Conservation (phyloP, 2,329 filamentous ascomycete genomes). For the Acarospora socialis region DNA sequence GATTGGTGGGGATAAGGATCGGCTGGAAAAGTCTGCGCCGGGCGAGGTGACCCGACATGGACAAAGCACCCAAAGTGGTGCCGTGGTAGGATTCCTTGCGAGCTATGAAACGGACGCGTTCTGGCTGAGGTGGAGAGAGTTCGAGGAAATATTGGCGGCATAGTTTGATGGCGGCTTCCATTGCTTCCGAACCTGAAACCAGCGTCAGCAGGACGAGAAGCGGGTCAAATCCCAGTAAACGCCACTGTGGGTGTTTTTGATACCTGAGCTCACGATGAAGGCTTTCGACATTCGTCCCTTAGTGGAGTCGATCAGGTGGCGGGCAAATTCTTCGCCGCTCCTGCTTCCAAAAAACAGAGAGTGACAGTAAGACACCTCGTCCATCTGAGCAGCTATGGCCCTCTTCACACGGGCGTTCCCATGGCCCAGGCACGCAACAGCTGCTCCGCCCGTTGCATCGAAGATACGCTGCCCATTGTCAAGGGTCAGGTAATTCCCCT, state of each 20-base stretch:
- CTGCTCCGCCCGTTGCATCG: slow-evolving; percentile 60
- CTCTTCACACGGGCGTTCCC: slow-evolving; percentile 40
- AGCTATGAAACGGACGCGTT: slow-evolving; percentile 48
- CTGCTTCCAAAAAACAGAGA: slow-evolving; percentile 44
- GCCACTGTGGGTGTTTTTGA: too few relatives aligned
- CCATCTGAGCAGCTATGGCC: slow-evolving; percentile 46
- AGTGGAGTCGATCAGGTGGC: slow-evolving; percentile 36
- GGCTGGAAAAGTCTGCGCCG: slow-evolving; percentile 48
- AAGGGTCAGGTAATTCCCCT: slow-evolving; percentile 31
- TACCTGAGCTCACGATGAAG: slow-evolving; percentile 46
- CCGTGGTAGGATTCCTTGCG: slow-evolving; percentile 56
- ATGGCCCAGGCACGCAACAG: slow-evolving; percentile 58
- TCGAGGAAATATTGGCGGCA: slow-evolving; percentile 53
- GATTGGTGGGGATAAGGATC: slow-evolving; percentile 38
- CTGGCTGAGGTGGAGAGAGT: slow-evolving; percentile 35
- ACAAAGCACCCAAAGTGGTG: slow-evolving; percentile 52
- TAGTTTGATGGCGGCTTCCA: slow-evolving; percentile 55
- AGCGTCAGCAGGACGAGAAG: too few relatives aligned
- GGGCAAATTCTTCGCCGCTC: slow-evolving; percentile 39
- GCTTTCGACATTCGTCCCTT: slow-evolving; percentile 38
- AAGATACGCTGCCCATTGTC: slow-evolving; percentile 46
- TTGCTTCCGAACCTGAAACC: slow-evolving; percentile 47
- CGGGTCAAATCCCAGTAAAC: too few relatives aligned
- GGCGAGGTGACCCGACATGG: slow-evolving; percentile 46
- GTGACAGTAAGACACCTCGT: slow-evolving; percentile 44